Conservation (phyloP, 1,284 basidiomycete genomes). For the Cerrena zonata region DNA sequence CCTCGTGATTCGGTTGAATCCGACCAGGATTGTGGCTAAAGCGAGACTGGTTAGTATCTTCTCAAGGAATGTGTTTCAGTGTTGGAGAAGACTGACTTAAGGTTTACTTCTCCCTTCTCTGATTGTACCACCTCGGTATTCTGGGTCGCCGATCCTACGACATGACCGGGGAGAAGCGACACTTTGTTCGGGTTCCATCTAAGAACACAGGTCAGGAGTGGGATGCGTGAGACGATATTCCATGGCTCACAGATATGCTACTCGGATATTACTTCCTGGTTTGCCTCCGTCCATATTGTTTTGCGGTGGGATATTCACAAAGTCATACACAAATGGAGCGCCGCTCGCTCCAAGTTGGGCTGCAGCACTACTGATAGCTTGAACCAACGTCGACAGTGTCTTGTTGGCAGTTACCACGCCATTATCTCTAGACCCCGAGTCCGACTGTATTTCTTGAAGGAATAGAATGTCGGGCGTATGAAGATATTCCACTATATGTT, state of each 20-base stretch:
- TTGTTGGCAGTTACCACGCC: slow-evolving; percentile 51
- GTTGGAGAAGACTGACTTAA: slow-evolving; percentile 12
- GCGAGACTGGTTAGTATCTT: not conserved
- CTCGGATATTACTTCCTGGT: slow-evolving; percentile 62
- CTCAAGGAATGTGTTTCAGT: not conserved
- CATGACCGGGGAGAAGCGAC: slow-evolving; percentile 20
- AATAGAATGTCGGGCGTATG: slow-evolving; percentile 56
- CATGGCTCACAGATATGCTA: slow-evolving; percentile 44
- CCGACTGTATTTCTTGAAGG: slow-evolving; percentile 64
- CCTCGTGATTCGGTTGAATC: slow-evolving; percentile 50
- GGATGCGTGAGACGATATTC: not conserved
- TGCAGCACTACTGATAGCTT: slow-evolving; percentile 34
- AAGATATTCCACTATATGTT: slow-evolving; percentile 52
- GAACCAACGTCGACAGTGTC: slow-evolving; percentile 46
- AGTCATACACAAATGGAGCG: slow-evolving; percentile 41
- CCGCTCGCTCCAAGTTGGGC: slow-evolving; percentile 20
- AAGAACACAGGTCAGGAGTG: not conserved
- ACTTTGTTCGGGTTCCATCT: slow-evolving; percentile 26
- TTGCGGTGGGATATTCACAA: slow-evolving; percentile 46
- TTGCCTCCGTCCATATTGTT: slow-evolving; percentile 57
- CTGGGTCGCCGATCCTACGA: slow-evolving; percentile 22
- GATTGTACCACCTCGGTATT: slow-evolving; percentile 15
- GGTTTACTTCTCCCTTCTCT: slow-evolving; percentile 15
- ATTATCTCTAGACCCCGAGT: slow-evolving; percentile 51
- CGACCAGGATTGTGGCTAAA: slow-evolving; percentile 57